phyloP scores from a whole-genome alignment of 2,329 filamentous ascomycete genomes.

The Cercospora nicotianae region DNA sequence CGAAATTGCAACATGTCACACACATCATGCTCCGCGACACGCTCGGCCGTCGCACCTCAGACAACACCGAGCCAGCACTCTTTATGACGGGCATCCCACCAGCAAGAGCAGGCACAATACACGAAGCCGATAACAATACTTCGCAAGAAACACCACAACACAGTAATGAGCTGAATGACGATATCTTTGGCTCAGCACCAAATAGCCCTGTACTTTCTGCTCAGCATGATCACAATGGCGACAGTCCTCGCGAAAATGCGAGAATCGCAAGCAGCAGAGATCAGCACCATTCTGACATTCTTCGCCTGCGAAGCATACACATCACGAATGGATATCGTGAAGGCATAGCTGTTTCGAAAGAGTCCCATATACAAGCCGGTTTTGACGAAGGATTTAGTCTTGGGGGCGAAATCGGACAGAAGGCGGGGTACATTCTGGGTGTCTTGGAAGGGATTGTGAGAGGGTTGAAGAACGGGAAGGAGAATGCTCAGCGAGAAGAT shows the following conservation, averaged over 20 bases:
- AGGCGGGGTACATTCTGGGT: constrained; percentile 73
- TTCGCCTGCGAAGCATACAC: constrained; percentile 72
- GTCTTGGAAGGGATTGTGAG: constrained; percentile 68
- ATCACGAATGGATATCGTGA: constrained; percentile 87
- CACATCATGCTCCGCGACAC: constrained; percentile 35
- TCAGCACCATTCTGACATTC: constrained; percentile 63
- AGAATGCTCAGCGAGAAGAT: constrained; percentile 30
- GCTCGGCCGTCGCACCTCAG: constrained; percentile 23
- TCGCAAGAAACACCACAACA: neutral
- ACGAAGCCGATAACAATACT: neutral
- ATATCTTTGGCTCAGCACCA: constrained; percentile 50
- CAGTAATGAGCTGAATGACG: constrained; percentile 41
- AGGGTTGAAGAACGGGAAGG: constrained; percentile 43
- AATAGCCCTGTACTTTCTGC: constrained; percentile 38
- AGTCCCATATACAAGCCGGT: constrained; percentile 73
- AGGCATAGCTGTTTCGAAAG: constrained; percentile 75
- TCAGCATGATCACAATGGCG: neutral
- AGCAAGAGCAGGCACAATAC: constrained; percentile 9
- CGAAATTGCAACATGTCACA: neutral
- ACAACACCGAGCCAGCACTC: constrained; percentile 17
- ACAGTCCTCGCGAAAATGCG: neutral
- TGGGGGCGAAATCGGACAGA: constrained; percentile 75
- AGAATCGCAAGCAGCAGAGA: neutral
- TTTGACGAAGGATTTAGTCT: constrained; percentile 90
- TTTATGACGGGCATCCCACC: constrained; percentile 25